Evolutionary conservation across 371 early-diverging fungal species (phyloP).

Genomic region (Parasitella parasitica): DNA sequence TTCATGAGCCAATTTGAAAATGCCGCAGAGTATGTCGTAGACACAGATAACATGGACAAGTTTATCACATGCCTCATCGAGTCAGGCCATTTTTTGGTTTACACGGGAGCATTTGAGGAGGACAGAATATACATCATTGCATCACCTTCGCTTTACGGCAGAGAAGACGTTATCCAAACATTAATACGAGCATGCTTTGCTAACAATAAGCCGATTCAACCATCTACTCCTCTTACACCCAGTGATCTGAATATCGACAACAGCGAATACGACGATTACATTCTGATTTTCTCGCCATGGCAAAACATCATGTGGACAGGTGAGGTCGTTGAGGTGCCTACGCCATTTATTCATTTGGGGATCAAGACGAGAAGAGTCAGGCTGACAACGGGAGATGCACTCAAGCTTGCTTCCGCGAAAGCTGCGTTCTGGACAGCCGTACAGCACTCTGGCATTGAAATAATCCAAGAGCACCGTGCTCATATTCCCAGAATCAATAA

Average conservation of each 20-base stretch:
- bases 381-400: conserved; percentile 62
- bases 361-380: conserved; percentile 65
- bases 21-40: conserved; percentile 71
- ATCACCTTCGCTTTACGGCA: conserved; percentile 42
- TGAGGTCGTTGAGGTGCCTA: conserved; percentile 44
- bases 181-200: conserved; percentile 41
- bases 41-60: conserved; percentile 46
- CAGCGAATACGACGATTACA: conserved; percentile 42
- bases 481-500: conserved; percentile 60
- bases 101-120: conserved; percentile 65
- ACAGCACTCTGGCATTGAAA: conserved; percentile 48
- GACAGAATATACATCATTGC: conserved; percentile 65
- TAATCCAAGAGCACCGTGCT: conserved; percentile 59
- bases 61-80: conserved; percentile 62
- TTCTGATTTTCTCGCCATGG: conserved; percentile 57
- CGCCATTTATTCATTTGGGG: conserved; percentile 54
- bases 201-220: conserved; percentile 24
- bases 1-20: conserved; percentile 73
- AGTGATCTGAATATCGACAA: neutral
- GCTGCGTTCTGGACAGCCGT: conserved; percentile 49
- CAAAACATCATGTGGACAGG: conserved; percentile 66
- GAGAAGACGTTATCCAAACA: conserved; percentile 35
- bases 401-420: conserved; percentile 47
- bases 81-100: conserved; percentile 69
- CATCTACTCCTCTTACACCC: conserved; percentile 3